Conservation (phyloP, 2,329 filamentous ascomycete genomes). For the Volutella citrinella region DNA sequence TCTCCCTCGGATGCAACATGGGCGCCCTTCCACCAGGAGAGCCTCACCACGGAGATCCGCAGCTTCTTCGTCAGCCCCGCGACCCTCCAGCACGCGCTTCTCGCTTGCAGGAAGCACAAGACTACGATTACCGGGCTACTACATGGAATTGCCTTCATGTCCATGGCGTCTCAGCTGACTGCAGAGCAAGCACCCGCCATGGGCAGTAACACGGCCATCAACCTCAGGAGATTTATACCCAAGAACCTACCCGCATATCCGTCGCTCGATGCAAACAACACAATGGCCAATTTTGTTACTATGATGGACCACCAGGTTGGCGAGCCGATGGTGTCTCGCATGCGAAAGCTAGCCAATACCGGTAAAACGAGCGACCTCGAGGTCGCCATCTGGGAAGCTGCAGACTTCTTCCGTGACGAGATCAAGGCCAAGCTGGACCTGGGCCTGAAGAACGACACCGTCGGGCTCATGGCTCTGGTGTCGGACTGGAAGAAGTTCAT, state of each 20-base stretch:
- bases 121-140: conserved; percentile 29
- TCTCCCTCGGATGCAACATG: conserved; percentile 16
- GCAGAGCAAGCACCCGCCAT: conserved; percentile 6
- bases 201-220: conserved; percentile 13
- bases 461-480: conserved; percentile 22
- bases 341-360: conserved; percentile 6
- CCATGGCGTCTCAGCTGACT: conserved; percentile 16
- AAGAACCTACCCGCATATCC: not conserved
- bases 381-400: conserved; percentile 21
- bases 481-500: conserved; percentile 21
- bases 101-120: conserved; percentile 21
- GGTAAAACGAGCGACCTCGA: conserved; percentile 9
- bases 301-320: conserved; percentile 5
- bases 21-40: conserved; percentile 19
- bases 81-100: conserved; percentile 16
- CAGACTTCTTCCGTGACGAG: conserved; percentile 6
- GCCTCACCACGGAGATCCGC: conserved; percentile 18
- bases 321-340: not conserved
- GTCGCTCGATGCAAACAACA: conserved; percentile 7
- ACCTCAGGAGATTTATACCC: conserved; percentile 20
- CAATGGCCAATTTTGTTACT: conserved; percentile 15
- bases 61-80: conserved; percentile 15
- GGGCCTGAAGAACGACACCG: conserved; percentile 21
- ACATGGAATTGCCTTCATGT: conserved; percentile 20
- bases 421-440: conserved; percentile 15